Percentiles rank a stretch among this genome's conserved stretches.
These are phyloP conservation scores for Pseudonitzschia multiseries DNA, from an alignment of 108 stramenopile species.

Conservation along the genomic window DNA sequence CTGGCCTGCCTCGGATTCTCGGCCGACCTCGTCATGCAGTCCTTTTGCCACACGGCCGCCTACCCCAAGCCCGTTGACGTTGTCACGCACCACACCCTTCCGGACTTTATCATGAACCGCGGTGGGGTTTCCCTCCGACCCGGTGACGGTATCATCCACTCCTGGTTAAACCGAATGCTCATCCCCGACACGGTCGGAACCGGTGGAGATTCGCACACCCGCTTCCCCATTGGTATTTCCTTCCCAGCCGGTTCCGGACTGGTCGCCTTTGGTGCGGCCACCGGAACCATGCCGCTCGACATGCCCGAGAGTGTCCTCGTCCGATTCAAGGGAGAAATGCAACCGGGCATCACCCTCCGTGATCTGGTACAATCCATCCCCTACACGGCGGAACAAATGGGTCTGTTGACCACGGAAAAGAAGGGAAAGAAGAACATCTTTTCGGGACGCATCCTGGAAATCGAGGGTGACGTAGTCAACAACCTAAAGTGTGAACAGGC, in stretches of 20 bases:
- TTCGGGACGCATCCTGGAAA: constrained; percentile 92
- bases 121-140: constrained; percentile 94
- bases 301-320: constrained; percentile 96
- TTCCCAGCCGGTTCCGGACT: constrained; percentile 95
- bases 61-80: constrained; percentile 98
- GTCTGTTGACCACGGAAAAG: constrained; percentile 92
- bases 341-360: constrained; percentile 94
- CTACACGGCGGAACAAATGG: constrained; percentile 90
- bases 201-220: constrained; percentile 95
- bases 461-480: constrained; percentile 84
- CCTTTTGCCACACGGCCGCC: constrained; percentile 96
- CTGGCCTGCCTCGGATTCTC: constrained; percentile 94
- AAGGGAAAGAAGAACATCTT: constrained; percentile 96
- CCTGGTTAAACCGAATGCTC: constrained; percentile 96
- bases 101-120: constrained; percentile 94
- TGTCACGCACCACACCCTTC: constrained; percentile 94
- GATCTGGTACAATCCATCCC: constrained; percentile 96
- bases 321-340: constrained; percentile 89
- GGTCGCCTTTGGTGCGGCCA: constrained; percentile 95
- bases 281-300: constrained; percentile 94
- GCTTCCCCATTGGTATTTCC: constrained; percentile 95
- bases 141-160: constrained; percentile 97
- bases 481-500: constrained; percentile 96
- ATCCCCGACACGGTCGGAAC: constrained; percentile 96
- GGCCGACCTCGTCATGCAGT: constrained; percentile 96